Conservation (phyloP, 768 basidiomycete species). For the Russula compacta region DNA sequence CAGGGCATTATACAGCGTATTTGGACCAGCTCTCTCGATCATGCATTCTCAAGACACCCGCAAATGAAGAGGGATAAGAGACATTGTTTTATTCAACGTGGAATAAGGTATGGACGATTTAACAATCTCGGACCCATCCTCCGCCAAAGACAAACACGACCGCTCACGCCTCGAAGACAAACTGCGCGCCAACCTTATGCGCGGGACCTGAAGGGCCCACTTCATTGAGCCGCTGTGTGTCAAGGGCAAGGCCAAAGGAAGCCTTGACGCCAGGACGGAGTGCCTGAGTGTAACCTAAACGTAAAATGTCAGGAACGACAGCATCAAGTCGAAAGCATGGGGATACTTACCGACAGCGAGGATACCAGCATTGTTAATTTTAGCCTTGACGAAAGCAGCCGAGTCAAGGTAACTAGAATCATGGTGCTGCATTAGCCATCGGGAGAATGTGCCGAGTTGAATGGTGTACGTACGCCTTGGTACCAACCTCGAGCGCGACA, state of each 20-base stretch:
- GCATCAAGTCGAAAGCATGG: background rate
- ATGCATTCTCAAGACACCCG: background rate
- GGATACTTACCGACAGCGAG: conserved; percentile 61
- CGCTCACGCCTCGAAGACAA: conserved; percentile 20
- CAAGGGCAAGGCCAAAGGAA: conserved; percentile 88
- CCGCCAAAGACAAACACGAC: background rate
- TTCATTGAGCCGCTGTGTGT: conserved; percentile 87
- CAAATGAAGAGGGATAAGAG: background rate
- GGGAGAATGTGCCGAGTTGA: background rate
- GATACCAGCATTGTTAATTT: conserved; percentile 96
- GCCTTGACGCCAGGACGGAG: conserved; percentile 92
- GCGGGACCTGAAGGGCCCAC: conserved; percentile 46
- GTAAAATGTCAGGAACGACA: conserved; percentile 13
- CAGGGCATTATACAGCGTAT: background rate
- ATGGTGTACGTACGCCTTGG: conserved; percentile 69
- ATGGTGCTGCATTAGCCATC: background rate
- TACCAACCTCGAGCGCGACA: conserved; percentile 89
- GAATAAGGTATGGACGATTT: conserved; percentile 15
- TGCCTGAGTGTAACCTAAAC: conserved; percentile 76
- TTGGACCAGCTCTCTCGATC: background rate
- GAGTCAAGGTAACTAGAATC: conserved; percentile 63
- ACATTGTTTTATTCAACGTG: conserved; percentile 1
- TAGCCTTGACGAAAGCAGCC: conserved; percentile 92
- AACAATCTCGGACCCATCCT: background rate
- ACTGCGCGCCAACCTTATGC: conserved; percentile 47